Evolutionary conservation across 2,329 filamentous ascomycete genomes (phyloP), one percentile per base, ranked within the genome.

Genomic region (Canariomyces notabilis): DNA sequence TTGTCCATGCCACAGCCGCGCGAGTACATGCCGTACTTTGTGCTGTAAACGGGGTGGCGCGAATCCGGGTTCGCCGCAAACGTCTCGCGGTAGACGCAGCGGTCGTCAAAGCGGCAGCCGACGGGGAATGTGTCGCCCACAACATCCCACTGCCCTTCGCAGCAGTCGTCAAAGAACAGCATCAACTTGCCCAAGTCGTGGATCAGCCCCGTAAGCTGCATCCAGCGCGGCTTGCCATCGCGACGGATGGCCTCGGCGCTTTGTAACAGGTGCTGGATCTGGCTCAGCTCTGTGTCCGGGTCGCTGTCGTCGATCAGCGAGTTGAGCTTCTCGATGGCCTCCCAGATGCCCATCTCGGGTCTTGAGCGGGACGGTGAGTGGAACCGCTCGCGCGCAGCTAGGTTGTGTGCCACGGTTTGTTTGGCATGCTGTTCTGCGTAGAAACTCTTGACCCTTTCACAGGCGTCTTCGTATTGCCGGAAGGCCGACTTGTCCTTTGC

Each of bases 271-370:
- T 95, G 89, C 68, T 94, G 85, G 63, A 95, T 94, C 71, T 95
- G 89, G 21, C 82, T 85, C 52, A 95, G 82, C 38, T 79, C 81
- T 37, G 89, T 95, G 70, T 95, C 89, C 1, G 89, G 89, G 70
- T 95, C 89, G 16, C 84, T 89, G 68, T 94, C 87, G 69, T 95
- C 89, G 65, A 95, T 86, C 42, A 95, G 77, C 0, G 85, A 89
- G 76, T 95, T 88, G 61, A 95, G 83, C 68, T 89, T 90, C 77
- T 94, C 87, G 70, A 95, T 93, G 16, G 89, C 89, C 65, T 94
- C 75, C 89, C 89, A 95, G 64, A 95, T 76, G 52, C 83, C 85
- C 86, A 95, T 88, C 65, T 85, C 76, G 14, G 84, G 80, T 44
- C 74, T 70, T 33, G 59, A 61, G 15, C 85, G 80, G 2, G 77